Percentiles rank a stretch among this genome's conserved stretches.
These are phyloP conservation scores for Yarrowia sp. DNA, from an alignment of 805 yeast genomes.

Conservation along the genomic window DNA sequence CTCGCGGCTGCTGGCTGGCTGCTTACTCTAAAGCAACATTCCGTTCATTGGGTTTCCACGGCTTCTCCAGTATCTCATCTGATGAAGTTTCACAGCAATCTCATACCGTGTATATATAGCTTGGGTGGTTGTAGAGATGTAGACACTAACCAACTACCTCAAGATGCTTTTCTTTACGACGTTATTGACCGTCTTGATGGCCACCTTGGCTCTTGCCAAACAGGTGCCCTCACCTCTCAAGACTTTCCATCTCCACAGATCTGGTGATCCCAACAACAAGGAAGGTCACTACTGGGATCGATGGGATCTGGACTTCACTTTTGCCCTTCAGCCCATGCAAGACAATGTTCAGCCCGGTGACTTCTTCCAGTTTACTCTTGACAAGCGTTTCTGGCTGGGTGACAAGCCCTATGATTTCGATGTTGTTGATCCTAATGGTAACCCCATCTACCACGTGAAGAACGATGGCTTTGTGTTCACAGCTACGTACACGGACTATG, in stretches of 20 bases:
- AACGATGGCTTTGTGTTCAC: slow-evolving; percentile 10
- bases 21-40: slow-evolving; percentile 1
- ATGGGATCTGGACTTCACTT: slow-evolving; percentile 21
- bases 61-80: not conserved
- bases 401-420: slow-evolving; percentile 33
- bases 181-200: slow-evolving; percentile 15
- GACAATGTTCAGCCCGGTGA: slow-evolving; percentile 29
- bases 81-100: slow-evolving; percentile 5
- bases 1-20: slow-evolving; percentile 2
- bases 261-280: slow-evolving; percentile 1
- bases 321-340: slow-evolving; percentile 2
- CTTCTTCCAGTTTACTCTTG: slow-evolving; percentile 29
- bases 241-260: slow-evolving; percentile 6
- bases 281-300: slow-evolving; percentile 21
- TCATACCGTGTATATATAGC: not conserved
- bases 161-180: slow-evolving; percentile 4
- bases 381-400: slow-evolving; percentile 12
- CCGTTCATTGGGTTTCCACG: not conserved
- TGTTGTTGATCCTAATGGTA: slow-evolving; percentile 15
- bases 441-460: slow-evolving; percentile 14
- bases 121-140: too few relatives aligned
- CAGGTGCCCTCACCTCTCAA: slow-evolving; percentile 33
- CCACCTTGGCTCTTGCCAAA: slow-evolving; percentile 26
- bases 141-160: not conserved
- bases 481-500: slow-evolving; percentile 11